Percentiles rank a stretch among this genome's conserved stretches.
These are phyloP conservation scores for Neurospora sp. DNA, from an alignment of 495 filamentous ascomycete species.

Conservation along the genomic window DNA sequence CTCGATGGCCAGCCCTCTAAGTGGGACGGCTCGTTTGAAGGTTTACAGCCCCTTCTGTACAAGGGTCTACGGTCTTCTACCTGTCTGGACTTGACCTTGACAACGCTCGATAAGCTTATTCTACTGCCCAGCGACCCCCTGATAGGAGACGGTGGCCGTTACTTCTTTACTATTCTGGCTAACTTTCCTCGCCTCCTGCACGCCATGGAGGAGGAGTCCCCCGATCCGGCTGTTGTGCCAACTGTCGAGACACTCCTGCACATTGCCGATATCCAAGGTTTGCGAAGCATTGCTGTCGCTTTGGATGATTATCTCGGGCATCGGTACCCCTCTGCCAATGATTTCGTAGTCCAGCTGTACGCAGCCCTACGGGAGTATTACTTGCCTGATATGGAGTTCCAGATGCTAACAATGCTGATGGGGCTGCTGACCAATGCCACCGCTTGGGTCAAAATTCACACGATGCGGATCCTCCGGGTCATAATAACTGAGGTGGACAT, in stretches of 20 bases:
- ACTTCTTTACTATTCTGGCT: constrained; percentile 76
- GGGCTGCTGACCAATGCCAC: constrained; percentile 81
- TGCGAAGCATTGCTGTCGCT: constrained; percentile 44
- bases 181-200: constrained; percentile 85
- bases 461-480: constrained; percentile 78
- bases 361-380: constrained; percentile 68
- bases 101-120: constrained; percentile 66
- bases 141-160: constrained; percentile 67
- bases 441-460: constrained; percentile 83
- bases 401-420: constrained; percentile 80
- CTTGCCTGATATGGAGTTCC: constrained; percentile 75
- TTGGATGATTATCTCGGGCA: constrained; percentile 61
- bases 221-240: constrained; percentile 43
- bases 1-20: constrained; percentile 68
- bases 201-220: constrained; percentile 56
- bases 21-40: constrained; percentile 87
- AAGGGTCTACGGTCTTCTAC: constrained; percentile 85
- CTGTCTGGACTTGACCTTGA: constrained; percentile 67
- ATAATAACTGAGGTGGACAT: constrained; percentile 90
- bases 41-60: constrained; percentile 74
- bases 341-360: constrained; percentile 69
- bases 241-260: constrained; percentile 60
- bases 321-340: constrained; percentile 58
- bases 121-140: constrained; percentile 70
- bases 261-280: constrained; percentile 61